Evolutionary conservation across 805 yeast genomes (phyloP).

Genomic region (Saccharomycopsis capsularis): DNA sequence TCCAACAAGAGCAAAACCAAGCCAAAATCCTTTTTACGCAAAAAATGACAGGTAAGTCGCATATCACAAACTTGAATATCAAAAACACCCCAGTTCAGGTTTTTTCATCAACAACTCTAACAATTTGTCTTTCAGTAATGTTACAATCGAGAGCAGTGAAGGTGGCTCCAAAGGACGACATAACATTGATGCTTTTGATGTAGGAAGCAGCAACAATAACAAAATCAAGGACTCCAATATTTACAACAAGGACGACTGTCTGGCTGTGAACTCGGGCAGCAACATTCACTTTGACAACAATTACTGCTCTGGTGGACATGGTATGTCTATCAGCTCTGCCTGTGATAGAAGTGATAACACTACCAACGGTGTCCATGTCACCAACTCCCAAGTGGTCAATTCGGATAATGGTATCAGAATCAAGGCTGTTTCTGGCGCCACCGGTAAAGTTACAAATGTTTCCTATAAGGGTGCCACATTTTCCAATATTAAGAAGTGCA

Average conservation of each 20-base stretch:
- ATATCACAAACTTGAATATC: conserved; percentile 18
- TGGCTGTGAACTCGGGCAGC: conserved; percentile 22
- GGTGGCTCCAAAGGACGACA: conserved; percentile 21
- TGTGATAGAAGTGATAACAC: conserved; percentile 21
- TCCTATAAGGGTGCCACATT: conserved; percentile 13
- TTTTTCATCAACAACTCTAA: conserved; percentile 13
- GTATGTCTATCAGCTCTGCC: conserved; percentile 23
- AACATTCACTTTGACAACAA: conserved; percentile 20
- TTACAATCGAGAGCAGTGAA: conserved; percentile 18
- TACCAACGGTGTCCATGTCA: conserved; percentile 17
- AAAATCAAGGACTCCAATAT: conserved; percentile 16
- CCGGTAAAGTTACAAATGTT: conserved; percentile 21
- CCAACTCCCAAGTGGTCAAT: conserved; percentile 13
- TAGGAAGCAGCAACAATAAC: conserved; percentile 16
- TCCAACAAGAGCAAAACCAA: conserved; percentile 20
- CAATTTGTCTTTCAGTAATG: conserved; percentile 12
- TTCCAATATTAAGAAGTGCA: conserved; percentile 16
- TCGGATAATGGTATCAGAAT: conserved; percentile 22
- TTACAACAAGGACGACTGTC: conserved; percentile 23
- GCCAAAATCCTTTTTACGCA: conserved; percentile 22
- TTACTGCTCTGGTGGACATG: conserved; percentile 23
- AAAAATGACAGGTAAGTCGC: conserved; percentile 11
- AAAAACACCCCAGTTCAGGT: conserved; percentile 21
- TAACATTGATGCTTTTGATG: conserved; percentile 23
- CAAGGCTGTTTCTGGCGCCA: conserved; percentile 22